phyloP scores from a whole-genome alignment of 2,329 filamentous ascomycete species.

The Fusarium pseudoanthophilum region DNA sequence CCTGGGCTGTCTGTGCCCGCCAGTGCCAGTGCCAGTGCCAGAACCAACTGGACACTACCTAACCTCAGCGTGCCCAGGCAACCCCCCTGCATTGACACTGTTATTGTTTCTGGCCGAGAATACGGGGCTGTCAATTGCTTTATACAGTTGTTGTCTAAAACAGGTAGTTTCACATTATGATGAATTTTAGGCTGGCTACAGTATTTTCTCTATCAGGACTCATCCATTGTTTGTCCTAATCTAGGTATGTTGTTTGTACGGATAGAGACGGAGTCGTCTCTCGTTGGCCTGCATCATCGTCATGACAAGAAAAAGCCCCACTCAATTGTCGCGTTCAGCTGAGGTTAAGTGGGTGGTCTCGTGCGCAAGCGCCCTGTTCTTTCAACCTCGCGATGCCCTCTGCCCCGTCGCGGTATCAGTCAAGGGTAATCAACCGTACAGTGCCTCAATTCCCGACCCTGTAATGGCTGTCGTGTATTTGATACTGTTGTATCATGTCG shows the following conservation, averaged over 20 bases:
- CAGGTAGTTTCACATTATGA: too few relatives aligned
- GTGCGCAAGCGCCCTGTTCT: slow-evolving; percentile 32
- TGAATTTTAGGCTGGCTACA: neutral
- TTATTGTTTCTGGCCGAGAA: slow-evolving; percentile 46
- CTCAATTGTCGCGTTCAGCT: slow-evolving; percentile 35
- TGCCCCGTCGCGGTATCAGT: neutral
- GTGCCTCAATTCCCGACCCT: neutral
- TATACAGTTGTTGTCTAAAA: neutral
- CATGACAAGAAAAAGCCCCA: slow-evolving; percentile 37
- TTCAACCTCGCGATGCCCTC: slow-evolving; percentile 8
- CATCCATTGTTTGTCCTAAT: slow-evolving; percentile 1
- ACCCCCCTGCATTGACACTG: slow-evolving; percentile 43
- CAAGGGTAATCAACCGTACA: neutral
- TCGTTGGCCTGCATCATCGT: slow-evolving; percentile 23
- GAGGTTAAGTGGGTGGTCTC: slow-evolving; percentile 36
- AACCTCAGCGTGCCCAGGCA: slow-evolving; percentile 18
- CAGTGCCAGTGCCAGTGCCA: neutral
- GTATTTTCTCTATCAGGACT: neutral
- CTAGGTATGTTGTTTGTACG: neutral
- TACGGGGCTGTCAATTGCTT: slow-evolving; percentile 11
- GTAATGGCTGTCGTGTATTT: neutral
- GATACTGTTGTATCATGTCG: neutral
- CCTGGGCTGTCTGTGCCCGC: slow-evolving; percentile 4
- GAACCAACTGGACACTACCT: neutral
- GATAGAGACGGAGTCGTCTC: slow-evolving; percentile 1